phyloP scores from a whole-genome alignment of 139 green algal genomes.

The Chlamydomonas sp. region DNA sequence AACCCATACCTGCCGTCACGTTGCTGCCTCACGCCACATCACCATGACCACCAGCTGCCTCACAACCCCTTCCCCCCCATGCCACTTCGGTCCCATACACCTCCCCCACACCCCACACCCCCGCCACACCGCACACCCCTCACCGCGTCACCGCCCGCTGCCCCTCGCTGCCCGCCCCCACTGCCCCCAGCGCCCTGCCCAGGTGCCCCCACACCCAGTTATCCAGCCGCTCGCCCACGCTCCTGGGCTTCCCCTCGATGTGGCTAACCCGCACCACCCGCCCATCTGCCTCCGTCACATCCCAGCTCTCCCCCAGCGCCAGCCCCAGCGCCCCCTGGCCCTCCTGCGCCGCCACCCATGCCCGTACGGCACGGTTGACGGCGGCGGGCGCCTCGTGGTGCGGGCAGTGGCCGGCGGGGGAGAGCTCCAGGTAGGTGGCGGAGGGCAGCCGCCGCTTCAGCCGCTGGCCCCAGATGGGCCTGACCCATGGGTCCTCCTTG shows the following conservation, averaged over 20 bases:
- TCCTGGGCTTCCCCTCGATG: constrained; percentile 43
- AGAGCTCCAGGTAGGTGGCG: constrained; percentile 67
- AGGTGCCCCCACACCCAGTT: constrained; percentile 18
- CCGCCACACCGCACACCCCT: too few relatives aligned
- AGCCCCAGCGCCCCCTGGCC: background rate
- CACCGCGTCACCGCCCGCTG: background rate
- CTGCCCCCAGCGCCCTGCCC: constrained; percentile 12
- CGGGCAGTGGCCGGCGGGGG: constrained; percentile 68
- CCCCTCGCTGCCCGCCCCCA: background rate
- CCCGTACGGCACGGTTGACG: constrained; percentile 35
- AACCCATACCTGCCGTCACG: too few relatives aligned
- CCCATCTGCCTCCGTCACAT: constrained; percentile 34
- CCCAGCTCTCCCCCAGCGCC: background rate
- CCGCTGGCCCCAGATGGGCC: constrained; percentile 70
- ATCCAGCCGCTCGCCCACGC: constrained; percentile 41
- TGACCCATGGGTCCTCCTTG: constrained; percentile 77
- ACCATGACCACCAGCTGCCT: too few relatives aligned
- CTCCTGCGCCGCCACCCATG: constrained; percentile 29
- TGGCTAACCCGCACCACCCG: constrained; percentile 35
- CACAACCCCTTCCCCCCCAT: too few relatives aligned
- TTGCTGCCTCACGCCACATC: too few relatives aligned
- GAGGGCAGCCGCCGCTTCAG: constrained; percentile 8
- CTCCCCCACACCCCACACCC: too few relatives aligned
- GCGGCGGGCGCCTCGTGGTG: constrained; percentile 67
- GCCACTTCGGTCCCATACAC: too few relatives aligned